Conservation (phyloP, 352 stramenopile species). For the Pythium scleroteichum region DNA sequence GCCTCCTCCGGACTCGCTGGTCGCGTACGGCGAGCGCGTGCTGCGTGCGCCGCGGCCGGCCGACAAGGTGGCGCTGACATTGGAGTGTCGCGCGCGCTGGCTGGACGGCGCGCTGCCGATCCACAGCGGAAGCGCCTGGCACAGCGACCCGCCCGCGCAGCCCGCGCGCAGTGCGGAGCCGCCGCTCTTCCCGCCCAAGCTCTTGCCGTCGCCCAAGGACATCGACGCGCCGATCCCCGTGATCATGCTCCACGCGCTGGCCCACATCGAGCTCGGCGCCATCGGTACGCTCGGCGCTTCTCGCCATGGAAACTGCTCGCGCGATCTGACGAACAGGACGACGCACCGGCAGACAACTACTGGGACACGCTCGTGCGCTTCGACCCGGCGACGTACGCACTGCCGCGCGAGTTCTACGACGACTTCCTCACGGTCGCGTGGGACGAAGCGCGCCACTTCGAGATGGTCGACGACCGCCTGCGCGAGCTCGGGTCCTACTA, state of each 20-base stretch:
- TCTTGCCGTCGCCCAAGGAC: slow-evolving; percentile 72
- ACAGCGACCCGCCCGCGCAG: slow-evolving; percentile 40
- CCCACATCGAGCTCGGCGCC: slow-evolving; percentile 83
- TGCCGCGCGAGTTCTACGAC: slow-evolving; percentile 67
- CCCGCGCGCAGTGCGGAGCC: slow-evolving; percentile 51
- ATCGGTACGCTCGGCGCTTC: slow-evolving; percentile 36
- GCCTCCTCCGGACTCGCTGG: slow-evolving; percentile 41
- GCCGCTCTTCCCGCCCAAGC: slow-evolving; percentile 59
- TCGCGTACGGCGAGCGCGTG: slow-evolving; percentile 65
- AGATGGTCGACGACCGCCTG: slow-evolving; percentile 69
- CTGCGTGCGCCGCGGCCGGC: slow-evolving; percentile 46
- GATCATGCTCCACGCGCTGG: slow-evolving; percentile 80
- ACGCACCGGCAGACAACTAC: slow-evolving; percentile 86
- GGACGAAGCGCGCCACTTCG: slow-evolving; percentile 82
- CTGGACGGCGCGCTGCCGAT: slow-evolving; percentile 39
- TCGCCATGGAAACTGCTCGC: too few species aligned
- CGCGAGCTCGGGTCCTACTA: slow-evolving; percentile 65
- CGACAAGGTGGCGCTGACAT: slow-evolving; percentile 66
- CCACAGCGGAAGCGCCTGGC: slow-evolving; percentile 35
- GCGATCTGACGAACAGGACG: too few species aligned
- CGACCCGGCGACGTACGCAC: slow-evolving; percentile 44
- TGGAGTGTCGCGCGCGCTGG: slow-evolving; percentile 57
- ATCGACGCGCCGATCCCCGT: slow-evolving; percentile 64
- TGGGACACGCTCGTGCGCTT: slow-evolving; percentile 87
- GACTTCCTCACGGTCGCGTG: slow-evolving; percentile 73